Evolutionary conservation across 257 asterid species (phyloP), one percentile per base, ranked within the genome.

Genomic region (Solanum tarijense): DNA sequence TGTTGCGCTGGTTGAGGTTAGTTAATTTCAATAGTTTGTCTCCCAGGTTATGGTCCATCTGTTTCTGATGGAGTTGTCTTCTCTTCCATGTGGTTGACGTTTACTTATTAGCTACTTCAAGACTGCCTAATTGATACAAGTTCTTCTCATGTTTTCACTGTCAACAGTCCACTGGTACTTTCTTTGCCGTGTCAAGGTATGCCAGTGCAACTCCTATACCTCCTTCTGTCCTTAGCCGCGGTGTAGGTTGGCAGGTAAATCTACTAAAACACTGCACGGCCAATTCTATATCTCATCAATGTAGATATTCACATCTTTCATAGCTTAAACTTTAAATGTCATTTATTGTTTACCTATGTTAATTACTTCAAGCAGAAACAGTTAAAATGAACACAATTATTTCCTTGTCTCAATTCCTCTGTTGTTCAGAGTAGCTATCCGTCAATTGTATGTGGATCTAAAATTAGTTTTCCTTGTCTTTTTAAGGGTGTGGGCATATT

Each of bases 121-220:
- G 23, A 38, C 12, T 18, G 32, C 68, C 35, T n/a, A 21, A 38
- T 68, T 72, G 2, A 32, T 66, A 20, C 76, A n/a, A 13, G 46
- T 31, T 62, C 2, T 31, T 62, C 2, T 68, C 62, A 31, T 5
- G 78, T 41, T 86, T 83, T 79, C 25, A 9, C 52, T 83, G 46
- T 83, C 83, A 81, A 89, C 93, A 97, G 99, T 96, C 99, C 3
- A 97, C 99, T 29, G 99, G 99, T 76, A 94, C 91, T 72, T 96
- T 96, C 92, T 90, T 93, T 88, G 98, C 96, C 87, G 99, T 97
- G 85, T 94, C 98, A 6, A 95, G 98, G 78, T 96, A 93, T 88
- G 96, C 98, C 35, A 97, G 99, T 82, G 99, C 99, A 72, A 97
- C 98, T 91, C 98, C 99, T 5, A 48, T 90, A 62, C 99, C 99